Evolutionary conservation across 345 rosid species (phyloP), one percentile per base, ranked within the genome.

Genomic region (Salix arbutifolia): DNA sequence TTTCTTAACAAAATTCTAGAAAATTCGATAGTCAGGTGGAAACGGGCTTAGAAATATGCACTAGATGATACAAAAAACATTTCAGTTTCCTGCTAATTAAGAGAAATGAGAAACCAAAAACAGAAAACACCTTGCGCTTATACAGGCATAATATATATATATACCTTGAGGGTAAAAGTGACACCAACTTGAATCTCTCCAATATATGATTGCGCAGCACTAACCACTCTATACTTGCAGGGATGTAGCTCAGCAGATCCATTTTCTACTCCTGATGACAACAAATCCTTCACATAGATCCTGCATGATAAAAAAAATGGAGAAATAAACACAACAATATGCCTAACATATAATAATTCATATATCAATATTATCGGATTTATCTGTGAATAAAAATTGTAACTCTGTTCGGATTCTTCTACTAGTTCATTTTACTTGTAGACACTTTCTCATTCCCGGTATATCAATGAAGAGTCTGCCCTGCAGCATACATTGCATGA

Each of bases 111-210:
- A 13, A 58, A 48, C 4, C 16, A 28, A 9, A 2, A 13, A 17
- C 18, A 17, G n/a, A 6, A 68, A 18, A 3, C 21, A 14, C 12
- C 65, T 16, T n/a, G 23, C 2, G 8, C 21, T 56, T 28, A 74
- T 31, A 30, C 33, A 18, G 25, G 33, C 30, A 53, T 7, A 31
- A 74, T 7, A 50, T 23, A 38, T 4, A 25, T 28, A 77, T 6
- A 0, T 85, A 88, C 92, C 89, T 79, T 62, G 37, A 65, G 71
- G 64, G 80, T 85, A 88, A 89, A 85, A 71, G 85, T 82, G 78
- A 90, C 74, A 48, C 89, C 97, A 25, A 94, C 88, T 85, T 85
- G 76, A 74, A 95, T 86, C 85, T 93, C 97, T 46, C 97, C 99
- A 74, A 76, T 64, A 58, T 87, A 95, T 30, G 81, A 70, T 71